Base-by-base conservation (phyloP, 2,329 filamentous ascomycete genomes). In the Venturia aucupariae region DNA sequence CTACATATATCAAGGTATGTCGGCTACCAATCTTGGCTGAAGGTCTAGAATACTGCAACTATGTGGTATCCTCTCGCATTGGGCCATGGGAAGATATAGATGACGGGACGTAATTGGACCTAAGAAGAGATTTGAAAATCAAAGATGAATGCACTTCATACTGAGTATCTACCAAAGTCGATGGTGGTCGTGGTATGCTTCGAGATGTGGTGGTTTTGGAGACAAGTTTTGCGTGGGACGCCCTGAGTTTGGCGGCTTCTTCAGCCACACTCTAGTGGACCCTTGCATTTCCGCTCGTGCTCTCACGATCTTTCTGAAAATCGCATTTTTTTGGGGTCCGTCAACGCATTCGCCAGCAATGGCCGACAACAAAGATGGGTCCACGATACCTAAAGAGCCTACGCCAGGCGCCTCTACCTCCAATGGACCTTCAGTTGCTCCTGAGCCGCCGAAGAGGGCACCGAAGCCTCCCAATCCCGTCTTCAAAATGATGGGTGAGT, bases 401-500 rank as follows among this genome's bases (percentile, higher is more conserved):
- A 7, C 30, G 30, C 2, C 30, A 19, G 30, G 51, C 51, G 15
- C 27, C 15, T 57, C 51, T 35, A 35, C 51, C 7, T 35, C 51
- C 17, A 57, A 57, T 57, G 51, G 27, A 13, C 27, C 51, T n/a
- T 32, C 51, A 19, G 27, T n/a, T 22, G 27, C 51, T 4, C 17
- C 38, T 17, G 59, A 32, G 30, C 35, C 38, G 27, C 38, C 59
- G 19, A 61, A 61, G 42, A 42, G 27, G 59, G 59, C 59, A 19
- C 38, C 59, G 59, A 42, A 46, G 24, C 38, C 38, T 42, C 59
- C 59, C 10, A 61, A 61, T 46, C 59, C 59, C 19, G 59, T 61
- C 22, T 61, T 61, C 38, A 42, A 61, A 41, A 61, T 61, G 59
- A 61, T 61, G 59, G 59, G 59, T 61, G 38, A 57, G 51, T 57